Evolutionary conservation across 2,329 filamentous ascomycete genomes (phyloP), one percentile per base, ranked within the genome.

Genomic region (Aspergillus tamarii): DNA sequence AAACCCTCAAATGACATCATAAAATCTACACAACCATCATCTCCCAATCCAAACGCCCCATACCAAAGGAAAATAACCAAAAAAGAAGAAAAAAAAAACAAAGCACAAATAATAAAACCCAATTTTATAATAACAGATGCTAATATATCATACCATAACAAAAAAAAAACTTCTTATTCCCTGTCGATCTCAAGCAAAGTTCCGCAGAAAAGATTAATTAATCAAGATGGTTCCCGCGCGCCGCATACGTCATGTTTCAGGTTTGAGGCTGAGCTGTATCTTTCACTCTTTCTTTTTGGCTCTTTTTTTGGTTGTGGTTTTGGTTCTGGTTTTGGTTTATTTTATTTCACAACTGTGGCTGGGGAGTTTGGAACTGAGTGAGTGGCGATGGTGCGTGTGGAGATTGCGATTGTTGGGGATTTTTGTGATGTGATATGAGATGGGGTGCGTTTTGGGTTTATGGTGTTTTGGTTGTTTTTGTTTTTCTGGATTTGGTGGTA

Each of bases 211-310:
- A 55, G 52, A 21, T 28, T 39, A 54, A 50, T 45, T 32, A 48
- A 48, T 19, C 26, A 32, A 5, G 48, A 52, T n/a, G 23, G 28
- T 26, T 52, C 48, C 48, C 59, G 58, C 54, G 60, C 64, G 67
- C 67, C 66, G 67, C 66, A 67, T 64, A 69, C 67, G 67, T 69
- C 67, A 69, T 67, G 58, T 60, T 62, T 66, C 58, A 45, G 45
- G 52, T 7, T 2, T 32, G 48, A 52, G 48, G 46, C 46, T 50
- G 46, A 50, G 23, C 26, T 30, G 21, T 4, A 14, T 36, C 26
- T 26, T 26, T 26, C 5, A 3, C 26, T 26, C 26, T 16, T 7
- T 7, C 12, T 7, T 36, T 7, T 36, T 16, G 16, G 1, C 14
- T 34, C 4, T 5, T 36, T 16, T 36, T 16, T 36, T 16, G 30